These are phyloP conservation scores for Rosa rugosa DNA, from an alignment of 306 rosid genomes.

Conservation along the genomic window DNA sequence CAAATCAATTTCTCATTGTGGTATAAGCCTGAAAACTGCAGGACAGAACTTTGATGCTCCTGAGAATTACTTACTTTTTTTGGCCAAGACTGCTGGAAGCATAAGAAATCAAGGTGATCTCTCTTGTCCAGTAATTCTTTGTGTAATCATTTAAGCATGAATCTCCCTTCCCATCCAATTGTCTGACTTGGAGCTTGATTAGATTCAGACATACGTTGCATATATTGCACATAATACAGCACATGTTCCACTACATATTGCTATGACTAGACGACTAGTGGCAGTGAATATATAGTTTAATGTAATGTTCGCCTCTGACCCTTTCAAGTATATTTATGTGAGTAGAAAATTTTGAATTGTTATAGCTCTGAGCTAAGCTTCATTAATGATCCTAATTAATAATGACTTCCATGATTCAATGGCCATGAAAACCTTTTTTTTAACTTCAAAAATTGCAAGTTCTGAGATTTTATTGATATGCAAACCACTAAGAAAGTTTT, in stretches of 20 bases:
- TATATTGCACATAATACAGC: background rate
- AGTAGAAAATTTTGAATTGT: background rate
- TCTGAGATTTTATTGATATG: background rate
- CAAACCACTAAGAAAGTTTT: background rate
- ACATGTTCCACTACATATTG: background rate
- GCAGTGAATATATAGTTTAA: background rate
- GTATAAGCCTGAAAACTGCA: constrained; percentile 83
- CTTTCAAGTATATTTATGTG: background rate
- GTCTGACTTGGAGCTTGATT: background rate
- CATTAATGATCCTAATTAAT: background rate
- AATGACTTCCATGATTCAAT: background rate
- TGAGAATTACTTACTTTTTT: background rate
- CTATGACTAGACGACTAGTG: background rate
- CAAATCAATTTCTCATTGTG: constrained; percentile 78
- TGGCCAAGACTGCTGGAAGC: background rate
- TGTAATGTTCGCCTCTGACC: background rate
- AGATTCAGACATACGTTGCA: background rate
- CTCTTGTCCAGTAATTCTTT: background rate
- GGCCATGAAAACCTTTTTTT: background rate
- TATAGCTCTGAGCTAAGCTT: background rate
- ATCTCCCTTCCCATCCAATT: background rate
- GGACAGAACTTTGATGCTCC: constrained; percentile 58
- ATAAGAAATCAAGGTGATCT: constrained; percentile 10
- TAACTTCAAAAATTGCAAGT: background rate
- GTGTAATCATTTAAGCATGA: too few species aligned